These are phyloP conservation scores for Collybia sp. DNA, from an alignment of 768 basidiomycete species.

Conservation along the genomic window DNA sequence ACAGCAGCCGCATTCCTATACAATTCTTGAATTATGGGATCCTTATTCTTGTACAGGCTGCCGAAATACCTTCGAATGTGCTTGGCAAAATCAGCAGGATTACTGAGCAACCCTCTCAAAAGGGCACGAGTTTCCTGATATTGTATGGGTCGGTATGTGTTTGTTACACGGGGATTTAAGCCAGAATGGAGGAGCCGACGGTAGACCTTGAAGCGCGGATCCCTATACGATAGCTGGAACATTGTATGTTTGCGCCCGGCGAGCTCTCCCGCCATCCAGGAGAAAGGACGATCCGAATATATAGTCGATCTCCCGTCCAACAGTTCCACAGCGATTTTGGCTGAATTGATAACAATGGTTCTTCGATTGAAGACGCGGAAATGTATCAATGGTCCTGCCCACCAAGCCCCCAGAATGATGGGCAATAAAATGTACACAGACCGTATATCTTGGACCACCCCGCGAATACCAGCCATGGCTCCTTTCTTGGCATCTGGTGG, in stretches of 20 bases:
- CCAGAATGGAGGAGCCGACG: not conserved
- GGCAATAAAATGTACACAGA: no score
- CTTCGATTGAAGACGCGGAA: not conserved
- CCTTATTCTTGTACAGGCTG: not conserved
- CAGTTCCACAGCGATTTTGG: not conserved
- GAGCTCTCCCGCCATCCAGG: not conserved
- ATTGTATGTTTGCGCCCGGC: not conserved
- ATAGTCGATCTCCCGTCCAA: not conserved
- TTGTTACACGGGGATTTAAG: not conserved
- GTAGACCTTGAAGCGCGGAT: not conserved
- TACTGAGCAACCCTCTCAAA: not conserved
- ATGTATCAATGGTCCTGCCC: no score
- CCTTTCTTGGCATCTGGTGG: no score
- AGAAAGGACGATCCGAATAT: not conserved
- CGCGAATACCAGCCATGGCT: no score
- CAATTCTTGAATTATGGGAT: not conserved
- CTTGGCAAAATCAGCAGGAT: not conserved
- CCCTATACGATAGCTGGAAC: not conserved
- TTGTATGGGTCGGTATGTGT: not conserved
- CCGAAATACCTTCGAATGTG: not conserved
- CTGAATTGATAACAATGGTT: not conserved
- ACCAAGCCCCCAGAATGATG: no score
- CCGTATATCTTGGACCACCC: no score
- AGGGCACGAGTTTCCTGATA: not conserved
- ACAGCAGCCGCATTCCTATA: not conserved